Percentiles rank a stretch among this genome's conserved stretches.
Conservation (phyloP, 345 rosid genomes). For the Luvunga scandens region DNA sequence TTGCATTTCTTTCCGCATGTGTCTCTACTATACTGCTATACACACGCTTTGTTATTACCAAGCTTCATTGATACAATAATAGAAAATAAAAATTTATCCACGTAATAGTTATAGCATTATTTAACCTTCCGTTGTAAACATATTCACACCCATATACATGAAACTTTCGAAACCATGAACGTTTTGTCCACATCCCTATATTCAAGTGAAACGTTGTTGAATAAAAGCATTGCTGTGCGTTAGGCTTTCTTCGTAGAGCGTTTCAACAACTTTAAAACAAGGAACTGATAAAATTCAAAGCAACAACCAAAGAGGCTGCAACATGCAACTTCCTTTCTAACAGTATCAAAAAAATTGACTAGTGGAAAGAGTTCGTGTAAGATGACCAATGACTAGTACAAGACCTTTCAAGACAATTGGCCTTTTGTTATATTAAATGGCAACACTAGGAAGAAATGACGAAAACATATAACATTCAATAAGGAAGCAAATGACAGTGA, state of each 20-base stretch:
- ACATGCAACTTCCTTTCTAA: background rate
- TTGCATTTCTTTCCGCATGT: background rate
- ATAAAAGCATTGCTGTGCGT: too few species aligned
- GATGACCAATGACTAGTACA: background rate
- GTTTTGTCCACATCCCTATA: background rate
- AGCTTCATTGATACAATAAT: background rate
- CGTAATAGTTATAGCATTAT: background rate
- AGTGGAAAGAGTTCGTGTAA: background rate
- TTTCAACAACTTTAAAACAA: too few species aligned
- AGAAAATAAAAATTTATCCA: background rate
- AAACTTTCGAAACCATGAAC: background rate
- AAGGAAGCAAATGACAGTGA: background rate
- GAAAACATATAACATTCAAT: background rate
- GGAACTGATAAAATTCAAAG: too few species aligned
- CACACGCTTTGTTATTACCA: background rate
- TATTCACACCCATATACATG: background rate
- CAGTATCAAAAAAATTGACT: too few species aligned
- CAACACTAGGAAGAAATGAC: background rate
- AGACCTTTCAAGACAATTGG: background rate
- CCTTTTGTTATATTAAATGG: background rate
- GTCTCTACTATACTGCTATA: background rate
- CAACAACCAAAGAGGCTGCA: background rate
- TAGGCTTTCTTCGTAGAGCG: background rate
- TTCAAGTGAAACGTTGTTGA: background rate
- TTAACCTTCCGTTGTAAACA: background rate